Evolutionary conservation across 352 stramenopile genomes (phyloP).

Genomic region (Phytophthora tubulina): DNA sequence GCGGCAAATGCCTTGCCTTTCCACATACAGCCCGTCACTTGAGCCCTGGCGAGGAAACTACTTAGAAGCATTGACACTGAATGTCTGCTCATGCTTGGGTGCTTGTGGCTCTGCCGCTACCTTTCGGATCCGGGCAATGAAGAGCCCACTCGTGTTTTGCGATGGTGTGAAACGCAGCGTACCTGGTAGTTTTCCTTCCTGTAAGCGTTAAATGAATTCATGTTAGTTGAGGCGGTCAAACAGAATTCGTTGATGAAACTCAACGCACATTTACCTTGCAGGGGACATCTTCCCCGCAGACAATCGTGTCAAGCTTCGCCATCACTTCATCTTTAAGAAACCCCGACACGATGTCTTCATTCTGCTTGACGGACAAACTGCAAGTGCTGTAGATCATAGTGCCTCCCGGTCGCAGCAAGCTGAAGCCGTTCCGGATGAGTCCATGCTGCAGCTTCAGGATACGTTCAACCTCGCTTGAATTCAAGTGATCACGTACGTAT

Average conservation of each 20-base stretch:
- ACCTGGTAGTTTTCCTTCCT: constrained; percentile 59
- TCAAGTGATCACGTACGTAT: constrained; percentile 82
- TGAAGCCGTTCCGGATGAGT: constrained; percentile 89
- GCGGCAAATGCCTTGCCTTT: constrained; percentile 1
- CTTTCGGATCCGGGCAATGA: constrained; percentile 75
- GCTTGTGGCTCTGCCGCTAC: not conserved
- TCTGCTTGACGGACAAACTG: constrained; percentile 93
- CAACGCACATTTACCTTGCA: constrained; percentile 48
- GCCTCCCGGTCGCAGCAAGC: constrained; percentile 86
- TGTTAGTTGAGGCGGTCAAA: not conserved
- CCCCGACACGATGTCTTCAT: constrained; percentile 91
- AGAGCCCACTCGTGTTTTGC: constrained; percentile 75
- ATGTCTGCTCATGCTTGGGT: not conserved
- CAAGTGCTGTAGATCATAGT: constrained; percentile 96
- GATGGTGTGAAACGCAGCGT: constrained; percentile 82
- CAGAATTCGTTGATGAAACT: not conserved
- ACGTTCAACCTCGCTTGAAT: constrained; percentile 54
- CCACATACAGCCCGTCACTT: not conserved
- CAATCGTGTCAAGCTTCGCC: constrained; percentile 53
- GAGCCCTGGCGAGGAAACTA: not conserved
- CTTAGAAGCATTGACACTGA: not conserved
- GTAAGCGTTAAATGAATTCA: not conserved
- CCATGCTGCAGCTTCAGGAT: constrained; percentile 71
- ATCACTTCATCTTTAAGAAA: constrained; percentile 71
- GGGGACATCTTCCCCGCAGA: constrained; percentile 46